Evolutionary conservation across 257 asterid genomes (phyloP).

Genomic region (Haberlea rhodopensis): DNA sequence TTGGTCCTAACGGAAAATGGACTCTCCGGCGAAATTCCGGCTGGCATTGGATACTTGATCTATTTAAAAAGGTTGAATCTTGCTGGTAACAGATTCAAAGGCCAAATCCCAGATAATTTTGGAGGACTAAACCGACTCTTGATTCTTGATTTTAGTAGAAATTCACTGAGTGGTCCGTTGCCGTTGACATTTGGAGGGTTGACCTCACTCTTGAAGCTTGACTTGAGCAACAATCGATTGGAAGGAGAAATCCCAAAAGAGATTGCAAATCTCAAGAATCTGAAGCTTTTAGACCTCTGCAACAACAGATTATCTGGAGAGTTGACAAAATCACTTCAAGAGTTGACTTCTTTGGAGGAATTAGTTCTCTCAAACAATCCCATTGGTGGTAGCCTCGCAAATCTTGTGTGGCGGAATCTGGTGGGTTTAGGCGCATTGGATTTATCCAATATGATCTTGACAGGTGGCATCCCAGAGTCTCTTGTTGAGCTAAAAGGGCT

Average conservation of each 20-base stretch:
- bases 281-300: slow-evolving; percentile 78
- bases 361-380: slow-evolving; percentile 77
- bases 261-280: slow-evolving; percentile 44
- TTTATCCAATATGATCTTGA: slow-evolving; percentile 67
- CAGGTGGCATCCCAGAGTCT: slow-evolving; percentile 74
- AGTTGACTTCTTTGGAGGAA: slow-evolving; percentile 62
- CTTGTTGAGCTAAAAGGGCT: slow-evolving; percentile 48
- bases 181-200: slow-evolving; percentile 57
- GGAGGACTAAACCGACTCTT: slow-evolving; percentile 52
- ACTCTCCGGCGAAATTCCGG: slow-evolving; percentile 53
- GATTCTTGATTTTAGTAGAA: slow-evolving; percentile 78
- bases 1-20: slow-evolving; percentile 74
- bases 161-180: slow-evolving; percentile 53
- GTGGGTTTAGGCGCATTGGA: slow-evolving; percentile 49
- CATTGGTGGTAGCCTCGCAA: slow-evolving; percentile 55
- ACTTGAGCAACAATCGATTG: slow-evolving; percentile 55
- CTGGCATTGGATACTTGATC: slow-evolving; percentile 48
- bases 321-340: slow-evolving; percentile 49
- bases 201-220: slow-evolving; percentile 71
- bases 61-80: slow-evolving; percentile 57
- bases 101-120: slow-evolving; percentile 51
- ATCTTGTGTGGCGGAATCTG: slow-evolving; percentile 51
- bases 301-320: slow-evolving; percentile 63
- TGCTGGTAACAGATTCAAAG: slow-evolving; percentile 48
- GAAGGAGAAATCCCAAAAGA: slow-evolving; percentile 51